phyloP scores from a whole-genome alignment of 768 basidiomycete genomes.

The Termitomyces sp. region DNA sequence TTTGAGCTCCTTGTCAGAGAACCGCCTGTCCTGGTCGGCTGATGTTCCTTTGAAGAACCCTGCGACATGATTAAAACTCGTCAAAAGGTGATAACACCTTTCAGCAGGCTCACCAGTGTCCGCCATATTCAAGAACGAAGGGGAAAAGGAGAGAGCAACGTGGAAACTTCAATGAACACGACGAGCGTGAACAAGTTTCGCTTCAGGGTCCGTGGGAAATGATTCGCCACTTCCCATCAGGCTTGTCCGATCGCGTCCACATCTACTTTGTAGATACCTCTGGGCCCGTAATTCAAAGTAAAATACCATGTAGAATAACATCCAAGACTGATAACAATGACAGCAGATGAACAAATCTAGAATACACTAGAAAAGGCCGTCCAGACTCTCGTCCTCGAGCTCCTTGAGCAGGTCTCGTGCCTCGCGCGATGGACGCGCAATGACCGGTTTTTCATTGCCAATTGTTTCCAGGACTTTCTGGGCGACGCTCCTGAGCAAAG shows the following conservation, averaged over 20 bases:
- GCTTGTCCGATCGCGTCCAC: too few species aligned
- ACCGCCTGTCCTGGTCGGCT: constrained; percentile 87
- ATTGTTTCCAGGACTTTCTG: constrained; percentile 72
- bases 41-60: constrained; percentile 92
- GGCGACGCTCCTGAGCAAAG: constrained; percentile 56
- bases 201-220: constrained; percentile 15
- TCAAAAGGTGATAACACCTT: constrained; percentile 22
- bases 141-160: neutral
- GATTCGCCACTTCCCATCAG: too few species aligned
- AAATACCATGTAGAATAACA: neutral
- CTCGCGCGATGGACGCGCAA: constrained; percentile 80
- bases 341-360: neutral
- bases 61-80: constrained; percentile 26
- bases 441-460: constrained; percentile 62
- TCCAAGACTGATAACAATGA: neutral
- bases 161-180: neutral
- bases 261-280: too few species aligned
- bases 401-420: constrained; percentile 67
- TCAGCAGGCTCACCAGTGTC: constrained; percentile 60
- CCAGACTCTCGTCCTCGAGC: constrained; percentile 37
- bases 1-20: constrained; percentile 93
- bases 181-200: neutral
- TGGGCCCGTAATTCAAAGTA: neutral
- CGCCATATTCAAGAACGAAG: constrained; percentile 37
- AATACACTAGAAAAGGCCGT: constrained; percentile 39